These are phyloP conservation scores for Brassica rapa DNA, from an alignment of 345 rosid genomes.

Conservation along the genomic window DNA sequence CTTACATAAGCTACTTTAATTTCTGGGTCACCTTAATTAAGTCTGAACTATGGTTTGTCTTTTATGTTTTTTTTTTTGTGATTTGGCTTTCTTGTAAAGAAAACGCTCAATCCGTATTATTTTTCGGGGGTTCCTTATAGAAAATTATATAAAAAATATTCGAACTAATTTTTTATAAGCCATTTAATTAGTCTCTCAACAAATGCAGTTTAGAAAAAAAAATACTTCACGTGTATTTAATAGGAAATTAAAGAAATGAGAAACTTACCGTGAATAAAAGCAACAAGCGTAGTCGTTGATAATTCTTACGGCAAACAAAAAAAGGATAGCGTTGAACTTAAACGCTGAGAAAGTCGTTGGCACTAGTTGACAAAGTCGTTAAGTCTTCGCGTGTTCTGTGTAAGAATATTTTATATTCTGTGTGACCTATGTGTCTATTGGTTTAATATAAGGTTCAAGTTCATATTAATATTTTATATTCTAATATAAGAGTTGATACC, in stretches of 20 bases:
- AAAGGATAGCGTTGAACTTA: not conserved
- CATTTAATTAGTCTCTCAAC: not conserved
- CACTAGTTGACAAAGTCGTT: not conserved
- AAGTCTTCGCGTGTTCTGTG: conserved; percentile 15
- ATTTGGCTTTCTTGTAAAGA: not conserved
- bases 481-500: too few species aligned
- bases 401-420: too few species aligned
- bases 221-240: not conserved
- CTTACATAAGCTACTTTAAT: not conserved
- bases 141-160: too few species aligned
- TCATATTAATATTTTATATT: too few species aligned
- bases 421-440: too few species aligned
- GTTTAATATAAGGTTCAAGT: too few species aligned
- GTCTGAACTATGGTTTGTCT: not conserved
- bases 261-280: not conserved
- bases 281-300: not conserved
- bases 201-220: not conserved
- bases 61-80: not conserved
- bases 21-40: not conserved
- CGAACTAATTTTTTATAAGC: too few species aligned
- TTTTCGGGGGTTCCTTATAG: too few species aligned
- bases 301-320: not conserved
- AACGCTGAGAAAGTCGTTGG: conserved; percentile 6
- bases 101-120: not conserved
- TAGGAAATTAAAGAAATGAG: not conserved